A percentile compares a stretch with the other conserved stretches of the same genome.
These are phyloP conservation scores for Stephania japonica DNA, from an alignment of 164 flowering plant genomes.

Conservation along the genomic window DNA sequence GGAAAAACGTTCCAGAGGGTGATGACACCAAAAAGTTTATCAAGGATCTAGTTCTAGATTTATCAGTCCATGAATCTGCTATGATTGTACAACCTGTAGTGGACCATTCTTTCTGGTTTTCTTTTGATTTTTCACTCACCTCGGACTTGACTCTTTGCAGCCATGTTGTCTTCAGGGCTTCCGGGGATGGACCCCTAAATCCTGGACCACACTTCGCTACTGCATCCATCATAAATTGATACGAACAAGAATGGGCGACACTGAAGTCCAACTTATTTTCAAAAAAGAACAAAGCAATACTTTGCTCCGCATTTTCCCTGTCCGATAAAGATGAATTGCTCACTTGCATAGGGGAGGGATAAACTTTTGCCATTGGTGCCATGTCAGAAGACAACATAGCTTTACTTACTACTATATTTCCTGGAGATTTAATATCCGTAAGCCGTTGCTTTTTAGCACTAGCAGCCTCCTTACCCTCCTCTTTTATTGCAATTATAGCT, in stretches of 20 bases:
- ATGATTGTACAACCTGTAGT: conserved; percentile 83
- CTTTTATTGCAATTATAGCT: conserved; percentile 57
- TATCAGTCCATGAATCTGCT: conserved; percentile 91
- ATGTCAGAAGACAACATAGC: conserved; percentile 31
- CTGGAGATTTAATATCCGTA: conserved; percentile 41
- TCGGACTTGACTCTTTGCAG: conserved; percentile 73
- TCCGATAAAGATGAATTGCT: conserved; percentile 32
- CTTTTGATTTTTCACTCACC: conserved; percentile 56
- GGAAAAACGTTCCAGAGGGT: conserved; percentile 81
- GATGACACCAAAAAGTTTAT: conserved; percentile 91
- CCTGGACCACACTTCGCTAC: conserved; percentile 65
- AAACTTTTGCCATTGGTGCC: conserved; percentile 35
- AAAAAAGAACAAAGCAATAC: conserved; percentile 81
- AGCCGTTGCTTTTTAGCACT: conserved; percentile 43
- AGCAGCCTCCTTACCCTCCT: conserved; percentile 55
- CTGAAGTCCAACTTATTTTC: conserved; percentile 83
- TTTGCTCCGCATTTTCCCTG: conserved; percentile 72
- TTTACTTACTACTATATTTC: conserved; percentile 30
- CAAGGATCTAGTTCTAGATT: conserved; percentile 58
- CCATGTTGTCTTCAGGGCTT: conserved; percentile 65
- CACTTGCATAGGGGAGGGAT: conserved; percentile 32
- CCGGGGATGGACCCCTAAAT: conserved; percentile 67
- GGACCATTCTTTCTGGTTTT: conserved; percentile 76
- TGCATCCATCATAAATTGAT: conserved; percentile 78
- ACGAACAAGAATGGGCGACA: conserved; percentile 77